Conservation (phyloP, 306 rosid genomes). For the Rosa multiflora region DNA sequence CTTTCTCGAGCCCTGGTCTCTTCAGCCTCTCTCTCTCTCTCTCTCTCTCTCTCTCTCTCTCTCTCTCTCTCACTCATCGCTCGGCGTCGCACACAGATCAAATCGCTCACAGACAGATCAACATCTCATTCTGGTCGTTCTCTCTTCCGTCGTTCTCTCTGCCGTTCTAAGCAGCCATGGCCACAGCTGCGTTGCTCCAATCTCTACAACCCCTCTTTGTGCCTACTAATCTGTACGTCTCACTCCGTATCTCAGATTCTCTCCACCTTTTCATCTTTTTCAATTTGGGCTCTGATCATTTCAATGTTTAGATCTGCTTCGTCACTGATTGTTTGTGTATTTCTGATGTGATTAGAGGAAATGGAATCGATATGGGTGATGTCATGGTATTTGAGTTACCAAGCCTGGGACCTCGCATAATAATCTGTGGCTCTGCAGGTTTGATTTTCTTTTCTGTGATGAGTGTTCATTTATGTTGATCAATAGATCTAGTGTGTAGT, state of each 20-base stretch:
- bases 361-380: background rate
- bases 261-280: background rate
- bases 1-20: too few relatives aligned
- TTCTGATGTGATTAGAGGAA: background rate
- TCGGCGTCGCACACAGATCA: too few relatives aligned
- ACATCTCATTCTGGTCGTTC: background rate
- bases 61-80: too few relatives aligned
- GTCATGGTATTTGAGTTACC: too few relatives aligned
- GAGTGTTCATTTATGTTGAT: too few relatives aligned
- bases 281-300: background rate
- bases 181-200: slow-evolving; percentile 38
- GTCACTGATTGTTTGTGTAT: background rate
- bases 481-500: too few relatives aligned
- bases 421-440: too few relatives aligned
- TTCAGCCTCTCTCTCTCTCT: too few relatives aligned
- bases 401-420: too few relatives aligned
- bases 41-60: too few relatives aligned
- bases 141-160: background rate
- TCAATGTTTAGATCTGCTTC: background rate
- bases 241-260: background rate
- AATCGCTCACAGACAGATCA: too few relatives aligned
- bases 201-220: slow-evolving; percentile 25
- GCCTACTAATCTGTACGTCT: slow-evolving; percentile 60
- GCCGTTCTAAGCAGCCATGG: slow-evolving; percentile 24
- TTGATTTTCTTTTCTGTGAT: too few relatives aligned